These are phyloP conservation scores for Scortechinia acanthostroma DNA, from an alignment of 2,329 filamentous ascomycete species.

Conservation along the genomic window DNA sequence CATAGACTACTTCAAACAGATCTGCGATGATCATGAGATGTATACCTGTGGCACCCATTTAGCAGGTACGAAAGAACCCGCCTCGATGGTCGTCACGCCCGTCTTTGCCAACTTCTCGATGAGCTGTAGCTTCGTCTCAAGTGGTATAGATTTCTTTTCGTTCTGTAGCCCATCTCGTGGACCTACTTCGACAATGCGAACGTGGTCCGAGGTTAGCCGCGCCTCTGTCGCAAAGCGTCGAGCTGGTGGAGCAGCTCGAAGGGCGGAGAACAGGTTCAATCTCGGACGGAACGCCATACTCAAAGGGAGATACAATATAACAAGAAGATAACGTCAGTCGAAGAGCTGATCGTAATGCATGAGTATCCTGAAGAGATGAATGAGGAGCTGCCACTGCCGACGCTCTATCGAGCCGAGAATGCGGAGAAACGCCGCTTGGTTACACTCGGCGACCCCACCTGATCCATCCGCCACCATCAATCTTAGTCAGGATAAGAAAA, in stretches of 20 bases:
- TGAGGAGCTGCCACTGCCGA: no score
- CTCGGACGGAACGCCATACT: not conserved
- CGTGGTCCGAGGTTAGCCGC: constrained; percentile 5
- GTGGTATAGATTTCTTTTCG: constrained; percentile 49
- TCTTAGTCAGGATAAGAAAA: no score
- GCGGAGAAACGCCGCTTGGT: no score
- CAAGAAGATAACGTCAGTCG: no score
- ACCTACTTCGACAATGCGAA: constrained; percentile 57
- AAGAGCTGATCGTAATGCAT: no score
- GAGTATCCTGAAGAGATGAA: no score
- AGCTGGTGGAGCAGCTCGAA: not conserved
- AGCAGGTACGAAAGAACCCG: constrained; percentile 61
- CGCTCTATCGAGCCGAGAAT: no score
- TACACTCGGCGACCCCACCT: no score
- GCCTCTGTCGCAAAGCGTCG: constrained; percentile 1
- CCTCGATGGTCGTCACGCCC: constrained; percentile 54
- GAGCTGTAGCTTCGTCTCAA: constrained; percentile 55
- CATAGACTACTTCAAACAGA: no score
- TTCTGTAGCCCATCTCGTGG: constrained; percentile 67
- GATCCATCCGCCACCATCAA: no score
- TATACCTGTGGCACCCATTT: constrained; percentile 61
- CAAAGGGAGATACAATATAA: no score
- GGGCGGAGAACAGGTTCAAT: not conserved
- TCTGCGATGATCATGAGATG: no score
- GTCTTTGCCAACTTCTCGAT: constrained; percentile 46